These are phyloP conservation scores for Avena atlantica DNA, from an alignment of 176 grass and related monocot species.

Conservation along the genomic window DNA sequence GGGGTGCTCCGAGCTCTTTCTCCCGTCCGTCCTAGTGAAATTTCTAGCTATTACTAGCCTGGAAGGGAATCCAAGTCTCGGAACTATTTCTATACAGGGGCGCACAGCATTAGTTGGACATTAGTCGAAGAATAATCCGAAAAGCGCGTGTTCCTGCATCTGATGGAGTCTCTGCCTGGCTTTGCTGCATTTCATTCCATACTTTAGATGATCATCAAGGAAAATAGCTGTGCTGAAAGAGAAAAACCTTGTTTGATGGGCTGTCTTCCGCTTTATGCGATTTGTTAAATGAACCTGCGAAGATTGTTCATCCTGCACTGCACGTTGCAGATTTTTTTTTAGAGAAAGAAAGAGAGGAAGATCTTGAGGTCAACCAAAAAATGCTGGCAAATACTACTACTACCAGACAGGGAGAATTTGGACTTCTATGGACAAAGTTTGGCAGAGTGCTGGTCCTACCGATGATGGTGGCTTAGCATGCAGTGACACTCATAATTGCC, in stretches of 20 bases:
- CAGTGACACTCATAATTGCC: constrained; percentile 21
- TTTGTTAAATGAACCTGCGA: not conserved
- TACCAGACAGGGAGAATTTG: not conserved
- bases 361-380: not conserved
- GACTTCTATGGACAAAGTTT: constrained; percentile 10
- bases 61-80: constrained; percentile 46
- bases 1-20: not conserved
- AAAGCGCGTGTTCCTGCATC: constrained; percentile 3
- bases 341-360: not conserved
- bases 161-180: not conserved
- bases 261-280: not conserved
- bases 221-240: constrained; percentile 37
- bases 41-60: constrained; percentile 1
- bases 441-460: constrained; percentile 7
- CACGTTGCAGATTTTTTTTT: too few species aligned
- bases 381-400: not conserved
- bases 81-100: not conserved
- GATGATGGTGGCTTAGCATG: constrained; percentile 26
- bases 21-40: not conserved
- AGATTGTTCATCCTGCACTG: too few species aligned
- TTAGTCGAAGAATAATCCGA: constrained; percentile 3
- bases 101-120: constrained; percentile 6
- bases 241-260: constrained; percentile 14
- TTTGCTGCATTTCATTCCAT: not conserved
- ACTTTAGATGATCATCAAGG: not conserved